A percentile compares a stretch with the other conserved stretches of the same genome.
Evolutionary conservation across 2,329 filamentous ascomycete genomes (phyloP).

Genomic region (Bipolaris victoriae): DNA sequence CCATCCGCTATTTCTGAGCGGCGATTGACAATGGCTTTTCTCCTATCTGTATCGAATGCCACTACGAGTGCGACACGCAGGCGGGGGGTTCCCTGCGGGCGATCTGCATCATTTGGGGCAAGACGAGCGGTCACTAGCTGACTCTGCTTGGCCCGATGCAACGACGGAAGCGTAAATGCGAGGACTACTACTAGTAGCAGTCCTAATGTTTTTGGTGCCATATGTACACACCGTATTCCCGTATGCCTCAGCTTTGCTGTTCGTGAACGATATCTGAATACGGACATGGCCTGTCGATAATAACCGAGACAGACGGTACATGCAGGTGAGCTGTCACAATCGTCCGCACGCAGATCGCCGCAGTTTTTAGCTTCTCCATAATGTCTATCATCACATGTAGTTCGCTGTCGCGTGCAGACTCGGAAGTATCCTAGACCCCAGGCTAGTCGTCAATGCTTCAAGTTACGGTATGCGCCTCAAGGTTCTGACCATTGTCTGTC

Average conservation of each 20-base stretch:
- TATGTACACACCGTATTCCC: background rate
- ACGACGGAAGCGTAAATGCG: background rate
- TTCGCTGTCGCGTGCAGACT: background rate
- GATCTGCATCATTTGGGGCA: slow-evolving; percentile 1
- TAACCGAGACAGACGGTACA: slow-evolving; percentile 8
- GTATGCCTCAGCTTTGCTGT: background rate
- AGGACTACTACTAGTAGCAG: background rate
- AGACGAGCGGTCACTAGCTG: background rate
- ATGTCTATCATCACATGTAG: background rate
- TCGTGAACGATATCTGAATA: background rate
- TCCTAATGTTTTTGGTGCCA: background rate
- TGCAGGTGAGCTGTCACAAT: slow-evolving; percentile 12
- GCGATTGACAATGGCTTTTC: background rate
- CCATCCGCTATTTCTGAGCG: background rate
- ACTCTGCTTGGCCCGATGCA: background rate
- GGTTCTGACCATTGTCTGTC: background rate
- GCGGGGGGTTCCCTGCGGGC: background rate
- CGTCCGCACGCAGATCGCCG: slow-evolving; percentile 3
- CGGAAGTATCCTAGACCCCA: background rate
- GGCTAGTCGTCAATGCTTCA: background rate
- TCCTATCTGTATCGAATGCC: background rate
- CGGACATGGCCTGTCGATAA: slow-evolving; percentile 5
- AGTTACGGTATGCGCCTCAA: background rate
- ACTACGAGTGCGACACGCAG: background rate
- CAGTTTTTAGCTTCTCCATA: background rate